phyloP scores from a whole-genome alignment of 371 early-diverging fungal genomes.

The Phascolomyces articulosus region DNA sequence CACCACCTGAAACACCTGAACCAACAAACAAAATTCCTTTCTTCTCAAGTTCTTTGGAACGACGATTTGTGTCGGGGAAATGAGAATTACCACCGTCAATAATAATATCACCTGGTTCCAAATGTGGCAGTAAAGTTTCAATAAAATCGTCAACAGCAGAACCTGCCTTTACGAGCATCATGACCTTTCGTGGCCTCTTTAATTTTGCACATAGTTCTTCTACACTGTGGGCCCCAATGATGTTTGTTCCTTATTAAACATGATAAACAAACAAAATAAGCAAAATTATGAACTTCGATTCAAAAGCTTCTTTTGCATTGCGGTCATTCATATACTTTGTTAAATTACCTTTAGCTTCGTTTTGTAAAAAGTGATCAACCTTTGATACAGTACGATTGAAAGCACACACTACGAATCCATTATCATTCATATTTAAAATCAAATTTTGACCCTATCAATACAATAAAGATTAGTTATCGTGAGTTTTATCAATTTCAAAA shows the following conservation, averaged over 20 bases:
- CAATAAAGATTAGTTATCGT: background rate
- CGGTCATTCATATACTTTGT: too few relatives aligned
- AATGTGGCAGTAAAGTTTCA: constrained; percentile 80
- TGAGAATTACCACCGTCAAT: constrained; percentile 99
- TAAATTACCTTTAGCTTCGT: constrained; percentile 91
- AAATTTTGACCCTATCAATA: constrained; percentile 93
- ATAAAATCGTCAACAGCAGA: constrained; percentile 96
- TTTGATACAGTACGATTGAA: constrained; percentile 98
- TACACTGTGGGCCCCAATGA: constrained; percentile 93
- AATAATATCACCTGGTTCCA: constrained; percentile 94
- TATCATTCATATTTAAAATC: constrained; percentile 97
- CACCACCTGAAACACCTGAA: constrained; percentile 99
- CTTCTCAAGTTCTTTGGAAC: constrained; percentile 82
- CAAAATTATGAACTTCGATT: too few relatives aligned
- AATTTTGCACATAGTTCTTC: constrained; percentile 92
- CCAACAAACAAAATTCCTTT: constrained; percentile 96
- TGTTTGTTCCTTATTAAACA: constrained; percentile 74
- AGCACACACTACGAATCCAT: constrained; percentile 92
- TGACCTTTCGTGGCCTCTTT: constrained; percentile 94
- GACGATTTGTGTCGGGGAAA: constrained; percentile 96
- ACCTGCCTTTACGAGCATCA: constrained; percentile 99
- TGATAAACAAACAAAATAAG: too few relatives aligned
- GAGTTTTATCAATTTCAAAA: too few relatives aligned
- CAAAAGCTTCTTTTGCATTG: too few relatives aligned
- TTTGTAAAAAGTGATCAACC: constrained; percentile 92